These are phyloP conservation scores for Lyophyllum atratum DNA, from an alignment of 768 basidiomycete species.

Conservation along the genomic window DNA sequence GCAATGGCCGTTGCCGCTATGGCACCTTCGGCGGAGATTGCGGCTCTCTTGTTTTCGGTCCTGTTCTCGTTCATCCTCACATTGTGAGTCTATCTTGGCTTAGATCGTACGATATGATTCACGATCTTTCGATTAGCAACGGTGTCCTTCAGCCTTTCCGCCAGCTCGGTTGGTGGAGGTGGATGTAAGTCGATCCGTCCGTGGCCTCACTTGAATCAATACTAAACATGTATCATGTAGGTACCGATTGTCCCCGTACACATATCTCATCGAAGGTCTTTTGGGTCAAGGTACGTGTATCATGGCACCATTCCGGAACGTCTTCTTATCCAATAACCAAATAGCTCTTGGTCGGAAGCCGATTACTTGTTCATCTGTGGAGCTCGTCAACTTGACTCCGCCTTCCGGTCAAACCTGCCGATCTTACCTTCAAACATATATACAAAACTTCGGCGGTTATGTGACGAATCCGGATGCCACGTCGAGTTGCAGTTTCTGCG, in stretches of 20 bases:
- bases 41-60: conserved; percentile 57
- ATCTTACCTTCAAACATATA: conserved; percentile 52
- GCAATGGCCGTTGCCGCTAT: conserved; percentile 63
- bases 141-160: conserved; percentile 69
- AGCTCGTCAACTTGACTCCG: conserved; percentile 62
- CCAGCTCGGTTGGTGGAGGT: conserved; percentile 67
- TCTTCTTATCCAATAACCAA: conserved; percentile 30
- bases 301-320: conserved; percentile 19
- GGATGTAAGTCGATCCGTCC: conserved; percentile 52
- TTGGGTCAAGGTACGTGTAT: conserved; percentile 44
- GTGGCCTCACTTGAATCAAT: not conserved
- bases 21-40: conserved; percentile 60
- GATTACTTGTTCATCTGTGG: conserved; percentile 59
- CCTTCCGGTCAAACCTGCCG: conserved; percentile 61
- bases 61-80: conserved; percentile 64
- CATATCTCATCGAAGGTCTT: conserved; percentile 53
- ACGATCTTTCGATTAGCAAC: conserved; percentile 38
- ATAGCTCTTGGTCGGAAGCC: conserved; percentile 52
- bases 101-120: conserved; percentile 6
- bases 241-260: conserved; percentile 49
- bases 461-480: conserved; percentile 55
- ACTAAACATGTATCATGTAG: conserved; percentile 4
- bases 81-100: conserved; percentile 45
- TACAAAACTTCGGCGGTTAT: conserved; percentile 55
- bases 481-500: conserved; percentile 56